Evolutionary conservation across 768 basidiomycete species (phyloP).

Genomic region (Fistulinella prunicolor): DNA sequence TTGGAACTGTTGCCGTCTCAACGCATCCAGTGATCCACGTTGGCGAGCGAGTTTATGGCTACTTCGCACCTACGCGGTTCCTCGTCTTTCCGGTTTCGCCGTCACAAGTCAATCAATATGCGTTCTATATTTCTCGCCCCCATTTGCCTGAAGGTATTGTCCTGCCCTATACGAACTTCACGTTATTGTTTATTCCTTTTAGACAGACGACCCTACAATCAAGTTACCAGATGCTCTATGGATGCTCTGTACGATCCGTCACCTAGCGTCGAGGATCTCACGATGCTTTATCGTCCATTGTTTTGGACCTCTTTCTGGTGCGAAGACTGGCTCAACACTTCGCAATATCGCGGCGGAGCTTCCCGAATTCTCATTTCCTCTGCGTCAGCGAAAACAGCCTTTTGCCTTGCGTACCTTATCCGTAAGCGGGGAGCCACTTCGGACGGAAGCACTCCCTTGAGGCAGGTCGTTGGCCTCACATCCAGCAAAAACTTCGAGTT

Average conservation of each 20-base stretch:
- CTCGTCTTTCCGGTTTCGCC: constrained; percentile 51
- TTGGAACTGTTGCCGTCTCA: constrained; percentile 54
- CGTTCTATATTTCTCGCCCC: constrained; percentile 57
- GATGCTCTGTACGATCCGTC: constrained; percentile 55
- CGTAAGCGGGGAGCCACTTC: constrained; percentile 38
- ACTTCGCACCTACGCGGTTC: constrained; percentile 56
- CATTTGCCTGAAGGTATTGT: constrained; percentile 55
- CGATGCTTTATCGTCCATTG: constrained; percentile 69
- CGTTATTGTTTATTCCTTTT: not conserved
- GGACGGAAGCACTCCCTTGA: constrained; percentile 2
- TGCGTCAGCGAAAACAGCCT: constrained; percentile 71
- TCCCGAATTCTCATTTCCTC: constrained; percentile 57
- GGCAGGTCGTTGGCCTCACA: constrained; percentile 57
- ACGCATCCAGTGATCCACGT: constrained; percentile 43
- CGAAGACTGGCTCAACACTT: constrained; percentile 62
- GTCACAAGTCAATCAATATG: constrained; percentile 47
- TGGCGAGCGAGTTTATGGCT: constrained; percentile 65
- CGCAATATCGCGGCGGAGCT: constrained; percentile 48
- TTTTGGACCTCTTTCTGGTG: constrained; percentile 79
- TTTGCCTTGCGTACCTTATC: constrained; percentile 62
- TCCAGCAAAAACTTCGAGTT: constrained; percentile 54
- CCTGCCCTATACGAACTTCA: not conserved
- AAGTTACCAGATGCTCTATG: constrained; percentile 53
- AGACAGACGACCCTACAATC: constrained; percentile 70
- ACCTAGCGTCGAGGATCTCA: constrained; percentile 52